Conservation (phyloP, 2,329 filamentous ascomycete species). For the Celoporthe dispersa region DNA sequence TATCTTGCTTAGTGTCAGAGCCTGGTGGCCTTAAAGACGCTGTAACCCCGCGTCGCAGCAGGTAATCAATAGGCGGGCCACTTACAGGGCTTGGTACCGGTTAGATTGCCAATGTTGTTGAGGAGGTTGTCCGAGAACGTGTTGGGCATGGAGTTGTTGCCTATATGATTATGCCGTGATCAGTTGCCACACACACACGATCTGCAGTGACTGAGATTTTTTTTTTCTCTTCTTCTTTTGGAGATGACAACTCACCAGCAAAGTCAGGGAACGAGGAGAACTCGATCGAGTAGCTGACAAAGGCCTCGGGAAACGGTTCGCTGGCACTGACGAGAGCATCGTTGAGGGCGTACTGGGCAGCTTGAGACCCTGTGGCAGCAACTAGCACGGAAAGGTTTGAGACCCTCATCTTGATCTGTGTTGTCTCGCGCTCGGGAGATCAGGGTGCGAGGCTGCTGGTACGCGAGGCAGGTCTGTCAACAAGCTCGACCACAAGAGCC, state of each 20-base stretch:
- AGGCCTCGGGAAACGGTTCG: constrained; percentile 43
- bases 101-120: constrained; percentile 57
- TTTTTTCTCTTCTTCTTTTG: constrained; percentile 42
- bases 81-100: constrained; percentile 52
- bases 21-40: neutral
- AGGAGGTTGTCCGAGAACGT: constrained; percentile 64
- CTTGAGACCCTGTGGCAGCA: constrained; percentile 17
- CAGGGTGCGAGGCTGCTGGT: neutral
- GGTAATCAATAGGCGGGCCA: neutral
- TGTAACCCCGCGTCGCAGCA: neutral
- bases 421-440: neutral
- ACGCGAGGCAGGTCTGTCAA: neutral
- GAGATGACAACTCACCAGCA: constrained; percentile 31
- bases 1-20: constrained; percentile 44
- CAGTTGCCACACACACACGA: constrained; percentile 46
- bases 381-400: neutral
- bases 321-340: constrained; percentile 30
- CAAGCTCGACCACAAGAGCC: neutral
- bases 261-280: constrained; percentile 45
- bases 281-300: constrained; percentile 47
- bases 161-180: constrained; percentile 55
- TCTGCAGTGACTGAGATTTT: too few species aligned
- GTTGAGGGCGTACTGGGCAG: constrained; percentile 30
- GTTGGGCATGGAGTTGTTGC: constrained; percentile 60
- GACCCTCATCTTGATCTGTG: constrained; percentile 10